A percentile compares a stretch with the other conserved stretches of the same genome.
Evolutionary conservation across 2,329 filamentous ascomycete species (phyloP).

Genomic region (Ampelomyces quisqualis): DNA sequence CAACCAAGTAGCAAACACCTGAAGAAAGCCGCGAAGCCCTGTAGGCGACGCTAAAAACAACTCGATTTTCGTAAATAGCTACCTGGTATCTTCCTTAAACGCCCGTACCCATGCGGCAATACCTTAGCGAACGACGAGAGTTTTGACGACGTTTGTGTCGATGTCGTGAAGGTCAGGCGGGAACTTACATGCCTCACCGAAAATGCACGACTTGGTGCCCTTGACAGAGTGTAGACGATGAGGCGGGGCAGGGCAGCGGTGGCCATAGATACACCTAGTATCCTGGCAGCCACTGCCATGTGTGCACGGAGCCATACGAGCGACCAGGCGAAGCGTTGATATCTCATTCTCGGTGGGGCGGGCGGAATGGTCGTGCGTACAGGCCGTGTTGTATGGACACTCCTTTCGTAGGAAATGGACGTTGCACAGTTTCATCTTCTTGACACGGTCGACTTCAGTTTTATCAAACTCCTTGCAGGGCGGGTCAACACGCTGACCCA

Average conservation of each 20-base stretch:
- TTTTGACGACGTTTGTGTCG: conserved; percentile 58
- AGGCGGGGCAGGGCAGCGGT: conserved; percentile 58
- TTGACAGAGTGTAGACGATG: conserved; percentile 46
- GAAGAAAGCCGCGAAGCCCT: not conserved
- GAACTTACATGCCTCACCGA: conserved; percentile 61
- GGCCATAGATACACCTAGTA: conserved; percentile 63
- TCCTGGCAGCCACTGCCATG: conserved; percentile 61
- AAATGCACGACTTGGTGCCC: conserved; percentile 58
- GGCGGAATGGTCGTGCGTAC: conserved; percentile 58
- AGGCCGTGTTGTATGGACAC: conserved; percentile 57
- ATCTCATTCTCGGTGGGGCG: conserved; percentile 56
- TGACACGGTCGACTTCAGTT: conserved; percentile 60
- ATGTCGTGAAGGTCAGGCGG: conserved; percentile 58
- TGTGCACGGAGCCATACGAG: conserved; percentile 63
- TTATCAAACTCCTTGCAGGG: conserved; percentile 53
- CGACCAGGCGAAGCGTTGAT: conserved; percentile 58
- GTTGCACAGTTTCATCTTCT: conserved; percentile 65
- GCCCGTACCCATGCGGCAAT: not conserved
- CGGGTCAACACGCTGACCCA: conserved; percentile 61
- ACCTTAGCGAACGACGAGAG: conserved; percentile 33
- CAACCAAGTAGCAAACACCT: too few relatives aligned
- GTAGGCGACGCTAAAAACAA: not conserved
- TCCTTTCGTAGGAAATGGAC: conserved; percentile 60
- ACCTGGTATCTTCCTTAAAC: conserved; percentile 5
- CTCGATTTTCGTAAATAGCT: not conserved